These are phyloP conservation scores for Schwanniomyces sp. DNA, from an alignment of 805 yeast genomes.

Conservation along the genomic window DNA sequence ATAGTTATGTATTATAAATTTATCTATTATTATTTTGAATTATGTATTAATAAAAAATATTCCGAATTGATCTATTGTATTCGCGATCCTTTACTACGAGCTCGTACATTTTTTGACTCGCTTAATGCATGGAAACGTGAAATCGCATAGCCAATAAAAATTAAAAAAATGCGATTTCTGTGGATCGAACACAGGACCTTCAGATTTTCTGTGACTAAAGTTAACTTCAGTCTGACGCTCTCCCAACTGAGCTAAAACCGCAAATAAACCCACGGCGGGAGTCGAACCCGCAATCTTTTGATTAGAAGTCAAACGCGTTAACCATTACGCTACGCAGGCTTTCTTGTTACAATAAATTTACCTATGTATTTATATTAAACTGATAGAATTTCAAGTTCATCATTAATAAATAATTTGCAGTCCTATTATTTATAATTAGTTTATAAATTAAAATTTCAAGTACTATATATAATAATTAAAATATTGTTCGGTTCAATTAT, in stretches of 20 bases:
- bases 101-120: neutral
- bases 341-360: too few relatives aligned
- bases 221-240: constrained; percentile 37
- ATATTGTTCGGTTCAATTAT: too few relatives aligned
- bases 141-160: neutral
- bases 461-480: too few relatives aligned
- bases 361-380: too few relatives aligned
- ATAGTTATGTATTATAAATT: neutral
- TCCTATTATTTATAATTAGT: too few relatives aligned
- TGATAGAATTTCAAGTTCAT: too few relatives aligned
- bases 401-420: too few relatives aligned
- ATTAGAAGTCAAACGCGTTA: constrained; percentile 68
- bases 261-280: constrained; percentile 45
- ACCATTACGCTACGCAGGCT: constrained; percentile 57
- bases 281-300: constrained; percentile 68
- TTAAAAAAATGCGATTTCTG: constrained; percentile 56
- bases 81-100: neutral
- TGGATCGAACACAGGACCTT: constrained; percentile 90
- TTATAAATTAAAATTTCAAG: too few relatives aligned
- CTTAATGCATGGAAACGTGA: neutral
- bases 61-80: neutral
- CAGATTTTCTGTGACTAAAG: constrained; percentile 51
- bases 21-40: neutral
- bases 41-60: neutral
- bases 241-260: constrained; percentile 40